Base-by-base conservation (phyloP, 2,329 filamentous ascomycete species). In the Colletotrichum somersetense region DNA sequence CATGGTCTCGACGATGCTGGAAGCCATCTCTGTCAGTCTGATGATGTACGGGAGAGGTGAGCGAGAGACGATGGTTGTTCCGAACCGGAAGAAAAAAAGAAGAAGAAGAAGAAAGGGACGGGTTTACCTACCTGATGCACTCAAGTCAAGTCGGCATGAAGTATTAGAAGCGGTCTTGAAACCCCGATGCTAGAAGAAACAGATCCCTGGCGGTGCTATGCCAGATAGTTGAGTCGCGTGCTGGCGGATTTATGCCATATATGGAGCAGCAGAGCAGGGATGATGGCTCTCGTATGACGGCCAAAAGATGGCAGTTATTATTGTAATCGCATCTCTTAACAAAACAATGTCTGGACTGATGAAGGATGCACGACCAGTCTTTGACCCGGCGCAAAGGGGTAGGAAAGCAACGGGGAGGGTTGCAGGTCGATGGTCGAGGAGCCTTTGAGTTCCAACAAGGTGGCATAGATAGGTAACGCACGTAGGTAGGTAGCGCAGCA, bases 1-100 rank as follows among this genome's bases (percentile, higher is more conserved):
- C 82, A 83, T 83, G 75, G 33, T 67, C 58, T 68, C 59, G 30
- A 71, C 69, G 20, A 65, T 67, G 42, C 67, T 75, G 55, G 59
- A 66, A 58, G 73, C 56, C 68, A 72, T 62, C 33, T 67, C 33
- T 38, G 67, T 73, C 62, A 73, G 67, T 63, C 10, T 16, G 35
- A 44, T 12, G 12, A 26, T 23, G 46, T 52, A 48, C 44, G 18
- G n/a, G 14, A 16, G 63, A 56, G 20, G 20, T 57, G 33, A 42
- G n/a, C 30, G 38, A 62, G 35, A 46, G 38, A 44, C 44, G 58
- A 46, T 4, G 50, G 48, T 33, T 18, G 42, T 52, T 42, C 38
- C 18, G 61, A 23, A 14, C 26, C 23, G 23, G 58, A 11, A 7
- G 14, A 16, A 6, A 10, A 16, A 55, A 18, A 14, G 57, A 35